phyloP scores from a whole-genome alignment of 1,284 basidiomycete species.

The Trametes sp. region DNA sequence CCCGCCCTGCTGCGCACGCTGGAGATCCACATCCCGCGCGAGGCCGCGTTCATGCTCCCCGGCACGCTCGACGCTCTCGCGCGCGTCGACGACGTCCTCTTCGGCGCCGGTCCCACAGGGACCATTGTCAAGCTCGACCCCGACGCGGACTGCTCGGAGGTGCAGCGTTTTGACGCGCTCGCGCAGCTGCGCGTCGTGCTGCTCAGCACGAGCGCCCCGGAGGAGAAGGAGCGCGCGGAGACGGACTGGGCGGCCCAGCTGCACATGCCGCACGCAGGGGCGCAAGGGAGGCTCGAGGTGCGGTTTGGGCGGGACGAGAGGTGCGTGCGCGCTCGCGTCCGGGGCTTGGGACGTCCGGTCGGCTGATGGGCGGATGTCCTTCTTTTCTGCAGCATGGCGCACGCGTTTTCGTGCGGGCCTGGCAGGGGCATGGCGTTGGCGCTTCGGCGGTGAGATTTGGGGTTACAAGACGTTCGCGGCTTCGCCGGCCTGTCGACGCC shows the following conservation, averaged over 20 bases:
- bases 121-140: neutral
- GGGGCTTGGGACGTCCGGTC: no score
- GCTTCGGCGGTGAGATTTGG: neutral
- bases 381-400: conserved; percentile 3
- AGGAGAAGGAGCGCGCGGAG: neutral
- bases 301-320: conserved; percentile 7
- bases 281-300: conserved; percentile 6
- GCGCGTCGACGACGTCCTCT: conserved; percentile 11
- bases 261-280: conserved; percentile 1
- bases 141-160: neutral
- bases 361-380: neutral
- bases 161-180: neutral
- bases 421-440: neutral
- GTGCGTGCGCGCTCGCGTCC: neutral
- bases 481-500: no score
- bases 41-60: neutral
- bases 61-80: neutral
- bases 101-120: neutral
- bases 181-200: neutral
- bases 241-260: conserved; percentile 5
- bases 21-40: conserved; percentile 10
- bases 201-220: neutral
- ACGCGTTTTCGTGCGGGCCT: conserved; percentile 2
- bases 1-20: conserved; percentile 8
- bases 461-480: neutral